Evolutionary conservation across 352 stramenopile species (phyloP).

Genomic region (Pseudoperonospora humuli): DNA sequence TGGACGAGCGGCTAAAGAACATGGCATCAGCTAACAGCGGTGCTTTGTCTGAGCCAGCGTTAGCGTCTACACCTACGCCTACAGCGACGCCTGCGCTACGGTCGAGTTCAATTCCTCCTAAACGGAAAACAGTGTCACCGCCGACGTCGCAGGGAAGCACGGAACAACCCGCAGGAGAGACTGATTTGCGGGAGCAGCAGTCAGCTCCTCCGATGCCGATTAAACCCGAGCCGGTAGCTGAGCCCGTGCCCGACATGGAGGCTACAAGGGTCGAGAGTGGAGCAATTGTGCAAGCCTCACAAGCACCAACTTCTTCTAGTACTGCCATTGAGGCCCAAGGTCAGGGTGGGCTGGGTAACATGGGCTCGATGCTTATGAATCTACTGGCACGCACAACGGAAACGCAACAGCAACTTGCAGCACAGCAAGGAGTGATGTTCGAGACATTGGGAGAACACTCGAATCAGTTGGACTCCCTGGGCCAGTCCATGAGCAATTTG

Average conservation of each 20-base stretch:
- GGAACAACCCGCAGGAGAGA: constrained; percentile 52
- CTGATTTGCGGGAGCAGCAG: constrained; percentile 41
- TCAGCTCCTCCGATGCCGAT: constrained; percentile 14
- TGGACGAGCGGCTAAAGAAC: constrained; percentile 73
- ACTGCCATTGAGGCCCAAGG: constrained; percentile 59
- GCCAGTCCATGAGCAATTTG: constrained; percentile 63
- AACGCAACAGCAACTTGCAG: constrained; percentile 80
- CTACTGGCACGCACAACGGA: constrained; percentile 73
- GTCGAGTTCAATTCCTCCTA: constrained; percentile 6
- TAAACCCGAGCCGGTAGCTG: constrained; percentile 24
- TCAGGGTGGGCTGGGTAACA: constrained; percentile 64
- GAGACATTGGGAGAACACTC: constrained; percentile 81
- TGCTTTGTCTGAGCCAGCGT: constrained; percentile 2
- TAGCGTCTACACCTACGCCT: constrained; percentile 6
- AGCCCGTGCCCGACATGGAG: constrained; percentile 8
- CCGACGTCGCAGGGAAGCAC: constrained; percentile 20
- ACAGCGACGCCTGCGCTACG: constrained; percentile 27
- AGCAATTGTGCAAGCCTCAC: constrained; percentile 35
- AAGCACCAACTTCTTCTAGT: constrained; percentile 30
- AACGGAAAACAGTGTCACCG: constrained; percentile 20
- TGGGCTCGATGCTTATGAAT: constrained; percentile 87
- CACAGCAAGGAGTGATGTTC: constrained; percentile 83
- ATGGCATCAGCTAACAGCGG: constrained; percentile 21
- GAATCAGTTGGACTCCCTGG: constrained; percentile 66
- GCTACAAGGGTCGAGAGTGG: constrained; percentile 21